These are phyloP conservation scores for Clonostachys byssicola DNA, from an alignment of 2,329 filamentous ascomycete species.

Conservation along the genomic window DNA sequence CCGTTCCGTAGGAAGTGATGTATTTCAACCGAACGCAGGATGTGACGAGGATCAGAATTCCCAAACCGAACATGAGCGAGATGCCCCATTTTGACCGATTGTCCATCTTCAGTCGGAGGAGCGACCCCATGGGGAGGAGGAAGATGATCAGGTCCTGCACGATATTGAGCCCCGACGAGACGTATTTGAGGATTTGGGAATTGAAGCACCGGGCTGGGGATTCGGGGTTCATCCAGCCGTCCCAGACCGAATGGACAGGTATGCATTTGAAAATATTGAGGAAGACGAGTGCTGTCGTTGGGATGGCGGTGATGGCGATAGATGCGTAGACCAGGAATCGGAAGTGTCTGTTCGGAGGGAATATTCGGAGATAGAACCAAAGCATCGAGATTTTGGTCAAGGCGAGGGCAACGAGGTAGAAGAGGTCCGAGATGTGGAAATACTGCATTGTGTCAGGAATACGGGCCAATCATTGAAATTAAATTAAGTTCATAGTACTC, in stretches of 20 bases:
- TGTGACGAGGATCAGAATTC: slow-evolving; percentile 30
- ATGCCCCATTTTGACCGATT: slow-evolving; percentile 38
- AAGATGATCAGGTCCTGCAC: slow-evolving; percentile 39
- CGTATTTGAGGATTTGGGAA: slow-evolving; percentile 27
- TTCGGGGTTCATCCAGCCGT: slow-evolving; percentile 9
- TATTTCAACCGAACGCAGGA: slow-evolving; percentile 27
- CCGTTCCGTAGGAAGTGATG: slow-evolving; percentile 21
- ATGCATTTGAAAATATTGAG: slow-evolving; percentile 35
- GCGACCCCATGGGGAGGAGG: slow-evolving; percentile 31
- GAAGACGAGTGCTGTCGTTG: slow-evolving; percentile 26
- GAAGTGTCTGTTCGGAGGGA: slow-evolving; percentile 13
- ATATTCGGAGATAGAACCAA: slow-evolving; percentile 30
- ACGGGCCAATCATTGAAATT: neutral
- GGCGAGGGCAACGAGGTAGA: slow-evolving; percentile 29
- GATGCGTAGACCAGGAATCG: slow-evolving; percentile 26
- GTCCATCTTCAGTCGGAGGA: slow-evolving; percentile 29
- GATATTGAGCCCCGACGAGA: slow-evolving; percentile 39
- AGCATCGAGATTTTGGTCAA: slow-evolving; percentile 33
- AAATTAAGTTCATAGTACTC: slow-evolving; percentile 19
- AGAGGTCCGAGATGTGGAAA: slow-evolving; percentile 19
- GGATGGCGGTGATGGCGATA: slow-evolving; percentile 23
- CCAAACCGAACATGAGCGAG: slow-evolving; percentile 35
- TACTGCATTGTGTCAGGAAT: slow-evolving; percentile 8
- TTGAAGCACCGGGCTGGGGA: slow-evolving; percentile 10
- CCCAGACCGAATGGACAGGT: slow-evolving; percentile 25